These are phyloP conservation scores for Pulveroboletus sp. DNA, from an alignment of 768 basidiomycete genomes.

Conservation along the genomic window DNA sequence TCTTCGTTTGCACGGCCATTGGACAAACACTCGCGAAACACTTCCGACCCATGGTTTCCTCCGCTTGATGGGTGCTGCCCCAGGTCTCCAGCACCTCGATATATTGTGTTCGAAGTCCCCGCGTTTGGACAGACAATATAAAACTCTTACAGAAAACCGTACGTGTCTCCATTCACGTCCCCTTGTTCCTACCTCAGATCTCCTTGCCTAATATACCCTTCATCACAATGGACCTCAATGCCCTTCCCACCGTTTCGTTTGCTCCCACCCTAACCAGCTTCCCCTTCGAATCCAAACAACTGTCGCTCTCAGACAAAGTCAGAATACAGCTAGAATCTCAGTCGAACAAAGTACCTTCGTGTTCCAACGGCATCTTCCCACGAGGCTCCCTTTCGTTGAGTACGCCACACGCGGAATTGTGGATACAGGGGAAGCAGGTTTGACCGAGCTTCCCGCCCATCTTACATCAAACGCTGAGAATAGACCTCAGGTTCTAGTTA, in stretches of 20 bases:
- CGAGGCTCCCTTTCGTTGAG: conserved; percentile 38
- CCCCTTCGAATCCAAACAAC: conserved; percentile 36
- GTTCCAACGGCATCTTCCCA: conserved; percentile 43
- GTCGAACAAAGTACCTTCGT: conserved; percentile 22
- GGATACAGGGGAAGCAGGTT: conserved; percentile 42
- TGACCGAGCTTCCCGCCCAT: conserved; percentile 11
- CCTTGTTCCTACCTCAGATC: not conserved
- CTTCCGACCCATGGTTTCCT: conserved; percentile 6
- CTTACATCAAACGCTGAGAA: conserved; percentile 7
- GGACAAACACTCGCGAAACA: conserved; percentile 16
- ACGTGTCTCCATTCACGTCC: not conserved
- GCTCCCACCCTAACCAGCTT: conserved; percentile 35
- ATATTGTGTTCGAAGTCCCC: conserved; percentile 2
- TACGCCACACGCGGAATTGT: conserved; percentile 43
- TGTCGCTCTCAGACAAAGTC: conserved; percentile 30
- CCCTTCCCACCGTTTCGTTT: conserved; percentile 32
- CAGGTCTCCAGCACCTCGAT: conserved; percentile 1
- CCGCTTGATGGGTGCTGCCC: conserved; percentile 13
- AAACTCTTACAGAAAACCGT: conserved; percentile 10
- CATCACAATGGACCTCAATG: conserved; percentile 23
- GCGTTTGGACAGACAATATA: conserved; percentile 18
- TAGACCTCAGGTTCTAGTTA: conserved; percentile 39
- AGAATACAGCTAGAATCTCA: conserved; percentile 34
- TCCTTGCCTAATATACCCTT: not conserved
- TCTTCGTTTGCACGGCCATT: conserved; percentile 14